Evolutionary conservation across 495 filamentous ascomycete genomes (phyloP).

Genomic region (Collariella sp.): DNA sequence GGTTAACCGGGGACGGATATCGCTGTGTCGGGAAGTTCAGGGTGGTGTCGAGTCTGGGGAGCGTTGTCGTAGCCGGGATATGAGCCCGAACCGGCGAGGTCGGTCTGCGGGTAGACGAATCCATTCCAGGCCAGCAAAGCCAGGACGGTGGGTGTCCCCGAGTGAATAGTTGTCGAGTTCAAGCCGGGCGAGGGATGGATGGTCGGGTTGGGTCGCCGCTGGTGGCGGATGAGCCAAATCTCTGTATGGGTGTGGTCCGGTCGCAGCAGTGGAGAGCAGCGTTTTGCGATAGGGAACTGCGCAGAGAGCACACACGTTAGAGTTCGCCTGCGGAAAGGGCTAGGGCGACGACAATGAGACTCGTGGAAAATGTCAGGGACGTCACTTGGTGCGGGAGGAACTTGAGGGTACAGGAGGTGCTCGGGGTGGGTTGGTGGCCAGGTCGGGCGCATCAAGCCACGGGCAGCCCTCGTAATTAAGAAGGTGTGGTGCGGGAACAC

Average conservation of each 20-base stretch:
- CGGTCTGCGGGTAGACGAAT: constrained; percentile 7
- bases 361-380: background rate
- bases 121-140: constrained; percentile 11
- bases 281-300: background rate
- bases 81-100: background rate
- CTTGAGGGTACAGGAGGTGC: background rate
- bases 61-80: background rate
- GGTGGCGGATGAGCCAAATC: constrained; percentile 6
- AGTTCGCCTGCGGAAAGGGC: background rate
- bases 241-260: constrained; percentile 4
- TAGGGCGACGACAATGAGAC: background rate
- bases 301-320: background rate
- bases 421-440: background rate
- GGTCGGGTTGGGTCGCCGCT: constrained; percentile 19
- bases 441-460: constrained; percentile 10
- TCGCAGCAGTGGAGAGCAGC: background rate
- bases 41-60: constrained; percentile 3
- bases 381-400: background rate
- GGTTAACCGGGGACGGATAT: constrained; percentile 8
- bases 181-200: constrained; percentile 9
- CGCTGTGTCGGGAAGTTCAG: background rate
- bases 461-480: background rate
- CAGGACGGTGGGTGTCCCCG: constrained; percentile 1
- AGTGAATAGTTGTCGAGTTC: background rate
- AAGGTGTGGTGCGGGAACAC: constrained; percentile 1